Base-by-base conservation (phyloP, 257 asterid species). In the Datura wrightii region DNA sequence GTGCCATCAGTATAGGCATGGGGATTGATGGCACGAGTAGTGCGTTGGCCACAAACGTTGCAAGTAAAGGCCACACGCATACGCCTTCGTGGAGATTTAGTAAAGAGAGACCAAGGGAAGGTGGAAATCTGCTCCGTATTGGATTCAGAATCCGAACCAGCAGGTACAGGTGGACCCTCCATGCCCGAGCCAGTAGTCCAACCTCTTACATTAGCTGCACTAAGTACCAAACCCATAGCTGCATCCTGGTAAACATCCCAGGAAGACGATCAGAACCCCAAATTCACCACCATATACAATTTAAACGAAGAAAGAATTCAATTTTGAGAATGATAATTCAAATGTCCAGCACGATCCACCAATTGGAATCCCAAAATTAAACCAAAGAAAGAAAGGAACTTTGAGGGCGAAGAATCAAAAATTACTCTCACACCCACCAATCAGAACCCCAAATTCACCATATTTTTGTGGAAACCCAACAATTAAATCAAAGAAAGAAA, bases 1-100 rank as follows among this genome's bases (percentile, higher is more conserved):
- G 99, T 96, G 89, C 99, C 99, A 69, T 96, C 99, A 2, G 98
- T 94, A 59, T 96, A 96, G 66, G 98, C 99, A 70, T 96, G 99
- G 0, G 98, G 99, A 84, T 96, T 96, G 91, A 96, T 96, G 44
- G 99, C 99, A 4, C 99, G 98, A 0, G 98, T 96, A 14, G 99
- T 96, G 83, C 99, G 92, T 85, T 96, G 99, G 66, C 99, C 98
- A 50, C 99, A 96, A 4, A 96, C 95, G 37, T 94, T 96, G 91
- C 99, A 96, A 67, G 97, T 96, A 89, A 94, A 96, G 1, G 98
- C 96, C 87, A 96, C 99, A 10, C 93, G 97, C 99, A 96, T 96
- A 56, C 99, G 91, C 0, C 99, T 94, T 31, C 99, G 89, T 0
- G 98, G 98, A 13, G 99, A 96, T 82, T 93, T 96, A 52, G 99